phyloP scores from a whole-genome alignment of 2,329 filamentous ascomycete genomes.

The Aspergillus texensis region DNA sequence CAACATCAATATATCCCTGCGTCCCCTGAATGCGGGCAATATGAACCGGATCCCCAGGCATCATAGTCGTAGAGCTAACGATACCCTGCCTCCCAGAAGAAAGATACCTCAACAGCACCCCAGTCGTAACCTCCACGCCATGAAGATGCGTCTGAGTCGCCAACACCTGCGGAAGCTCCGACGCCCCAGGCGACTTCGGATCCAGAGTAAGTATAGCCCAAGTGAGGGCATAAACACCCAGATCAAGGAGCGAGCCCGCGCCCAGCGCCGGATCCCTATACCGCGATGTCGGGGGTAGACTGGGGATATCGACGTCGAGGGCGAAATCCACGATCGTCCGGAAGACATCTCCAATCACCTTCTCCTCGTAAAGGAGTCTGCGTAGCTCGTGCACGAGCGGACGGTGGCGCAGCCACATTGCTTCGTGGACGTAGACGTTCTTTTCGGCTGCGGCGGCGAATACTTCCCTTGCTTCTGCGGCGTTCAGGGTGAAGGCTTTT shows the following conservation, averaged over 20 bases:
- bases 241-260: constrained; percentile 18
- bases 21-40: constrained; percentile 20
- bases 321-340: neutral
- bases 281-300: neutral
- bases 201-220: constrained; percentile 17
- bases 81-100: constrained; percentile 46
- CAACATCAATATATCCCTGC: constrained; percentile 17
- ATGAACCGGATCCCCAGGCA: neutral
- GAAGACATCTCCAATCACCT: neutral
- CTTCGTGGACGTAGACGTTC: constrained; percentile 18
- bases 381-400: constrained; percentile 5
- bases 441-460: constrained; percentile 40
- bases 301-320: neutral
- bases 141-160: constrained; percentile 21
- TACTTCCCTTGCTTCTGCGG: constrained; percentile 47
- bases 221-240: constrained; percentile 20
- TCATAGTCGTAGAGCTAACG: constrained; percentile 42
- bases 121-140: constrained; percentile 36
- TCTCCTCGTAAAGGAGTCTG: neutral
- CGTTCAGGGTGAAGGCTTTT: constrained; percentile 54
- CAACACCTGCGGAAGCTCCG: constrained; percentile 10
- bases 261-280: constrained; percentile 15
- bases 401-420: constrained; percentile 16
- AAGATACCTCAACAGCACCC: constrained; percentile 45
- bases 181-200: neutral